Conservation (phyloP, 2,329 filamentous ascomycete genomes). For the Albifimbria verrucaria region DNA sequence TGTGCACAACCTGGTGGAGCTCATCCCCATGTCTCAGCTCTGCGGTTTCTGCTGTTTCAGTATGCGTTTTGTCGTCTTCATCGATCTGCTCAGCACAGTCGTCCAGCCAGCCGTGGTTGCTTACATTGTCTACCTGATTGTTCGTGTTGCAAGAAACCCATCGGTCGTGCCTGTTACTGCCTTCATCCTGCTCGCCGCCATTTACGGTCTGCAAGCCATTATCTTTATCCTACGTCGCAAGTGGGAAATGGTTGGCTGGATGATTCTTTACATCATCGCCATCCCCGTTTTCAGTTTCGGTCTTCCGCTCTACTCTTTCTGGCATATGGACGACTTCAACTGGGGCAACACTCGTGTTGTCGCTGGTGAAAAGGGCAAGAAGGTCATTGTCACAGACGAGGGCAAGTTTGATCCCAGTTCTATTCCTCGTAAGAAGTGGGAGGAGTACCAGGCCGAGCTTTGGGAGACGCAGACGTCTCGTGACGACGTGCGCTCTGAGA, state of each 20-base stretch:
- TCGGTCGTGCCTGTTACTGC: conserved; percentile 75
- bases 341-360: conserved; percentile 99
- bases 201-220: conserved; percentile 94
- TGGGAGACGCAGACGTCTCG: conserved; percentile 92
- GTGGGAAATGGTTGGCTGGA: conserved; percentile 99
- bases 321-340: conserved; percentile 99
- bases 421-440: conserved; percentile 98
- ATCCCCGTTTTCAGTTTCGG: conserved; percentile 89
- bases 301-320: conserved; percentile 92
- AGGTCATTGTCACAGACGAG: conserved; percentile 91
- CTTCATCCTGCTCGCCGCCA: conserved; percentile 87
- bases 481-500: conserved; percentile 76
- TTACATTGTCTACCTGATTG: conserved; percentile 88
- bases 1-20: conserved; percentile 93
- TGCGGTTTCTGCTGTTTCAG: conserved; percentile 99
- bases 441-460: conserved; percentile 96
- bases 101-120: conserved; percentile 88
- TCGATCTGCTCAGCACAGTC: conserved; percentile 88
- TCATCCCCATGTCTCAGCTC: conserved; percentile 88
- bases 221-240: conserved; percentile 96
- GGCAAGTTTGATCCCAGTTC: conserved; percentile 93
- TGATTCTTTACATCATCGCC: conserved; percentile 90
- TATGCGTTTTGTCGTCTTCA: conserved; percentile 96
- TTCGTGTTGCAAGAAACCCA: conserved; percentile 60
- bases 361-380: conserved; percentile 87